Evolutionary conservation across 2,329 filamentous ascomycete genomes (phyloP), one percentile per base, ranked within the genome.

Genomic region (Epichloe festucae): DNA sequence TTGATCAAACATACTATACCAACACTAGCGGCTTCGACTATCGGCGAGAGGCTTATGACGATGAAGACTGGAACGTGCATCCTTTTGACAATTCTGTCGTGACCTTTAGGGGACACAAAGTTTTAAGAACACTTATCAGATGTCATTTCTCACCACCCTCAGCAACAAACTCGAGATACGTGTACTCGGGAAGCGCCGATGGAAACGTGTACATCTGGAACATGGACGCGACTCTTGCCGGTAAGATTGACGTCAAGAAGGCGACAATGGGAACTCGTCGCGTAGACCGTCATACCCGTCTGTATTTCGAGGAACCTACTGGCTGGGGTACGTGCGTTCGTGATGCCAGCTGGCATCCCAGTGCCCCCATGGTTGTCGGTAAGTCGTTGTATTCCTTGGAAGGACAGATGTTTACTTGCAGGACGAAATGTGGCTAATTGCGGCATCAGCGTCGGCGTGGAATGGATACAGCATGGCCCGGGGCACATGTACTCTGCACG

Each of bases 171-270:
- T 89, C 87, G 8, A 78, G 89, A 59, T 97, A 96, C 63, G 89
- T 98, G 21, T 97, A 96, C 69, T 87, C 85, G 19, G 93, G 93
- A 21, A 94, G 87, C 60, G 82, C 88, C 56, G 89, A 96, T 58
- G 93, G 93, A 47, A 86, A 85, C 53, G 86, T 96, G 0, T 91
- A 89, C 59, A 79, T 97, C 42, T 98, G 87, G 77, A 97, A 97
- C 63, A 72, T 97, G 68, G 90, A 98, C 63, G 90, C 88, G 35
- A 96, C 89, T 0, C 63, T 87, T 11, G 89, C 87, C 0, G 81
- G 78, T 4, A 81, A 78, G 42, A 83, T 98, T 45, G 82, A 97
- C 63, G 90, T 96, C 6, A 76, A 79, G 43, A 70, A 76, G 54
- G 82, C 85, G 1, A 94, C 88, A 0, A 72, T 73, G 53, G 75